Conservation (phyloP, 2,329 filamentous ascomycete genomes). For the Cladorrhinum sp. region DNA sequence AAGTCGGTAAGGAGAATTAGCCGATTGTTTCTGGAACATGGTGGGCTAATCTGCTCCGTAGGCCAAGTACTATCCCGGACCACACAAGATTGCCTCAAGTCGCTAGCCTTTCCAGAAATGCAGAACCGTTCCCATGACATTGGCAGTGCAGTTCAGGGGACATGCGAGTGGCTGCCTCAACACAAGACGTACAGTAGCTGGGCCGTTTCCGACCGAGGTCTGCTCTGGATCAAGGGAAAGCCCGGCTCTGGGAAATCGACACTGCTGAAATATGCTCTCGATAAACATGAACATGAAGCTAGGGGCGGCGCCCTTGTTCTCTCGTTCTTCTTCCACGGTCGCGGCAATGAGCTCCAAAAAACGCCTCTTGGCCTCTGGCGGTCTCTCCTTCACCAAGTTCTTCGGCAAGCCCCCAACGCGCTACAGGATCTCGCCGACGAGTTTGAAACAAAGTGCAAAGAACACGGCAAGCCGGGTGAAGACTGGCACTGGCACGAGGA, state of each 20-base stretch:
- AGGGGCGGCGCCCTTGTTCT: slow-evolving; percentile 19
- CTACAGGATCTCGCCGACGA: slow-evolving; percentile 19
- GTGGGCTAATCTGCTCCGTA: slow-evolving; percentile 14
- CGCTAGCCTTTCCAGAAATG: too few relatives aligned
- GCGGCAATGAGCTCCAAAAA: slow-evolving; percentile 34
- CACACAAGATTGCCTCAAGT: slow-evolving; percentile 30
- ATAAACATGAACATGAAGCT: slow-evolving; percentile 8
- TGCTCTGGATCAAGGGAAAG: slow-evolving; percentile 39
- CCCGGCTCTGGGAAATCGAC: slow-evolving; percentile 42
- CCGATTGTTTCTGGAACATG: slow-evolving; percentile 7
- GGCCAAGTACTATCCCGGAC: slow-evolving; percentile 7
- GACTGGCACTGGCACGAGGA: slow-evolving; percentile 30
- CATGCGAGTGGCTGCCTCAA: slow-evolving; percentile 35
- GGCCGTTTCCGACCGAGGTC: slow-evolving; percentile 26
- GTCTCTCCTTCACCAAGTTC: slow-evolving; percentile 35
- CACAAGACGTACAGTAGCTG: slow-evolving; percentile 24
- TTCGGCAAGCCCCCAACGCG: slow-evolving; percentile 27
- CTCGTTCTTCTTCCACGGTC: slow-evolving; percentile 38
- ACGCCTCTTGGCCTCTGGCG: slow-evolving; percentile 35
- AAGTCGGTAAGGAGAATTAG: slow-evolving; percentile 12
- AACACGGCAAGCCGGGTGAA: slow-evolving; percentile 17
- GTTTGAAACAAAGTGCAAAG: slow-evolving; percentile 18
- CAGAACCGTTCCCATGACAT: too few relatives aligned
- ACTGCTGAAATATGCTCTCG: slow-evolving; percentile 34
- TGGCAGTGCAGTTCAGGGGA: slow-evolving; percentile 16